Conservation (phyloP, 495 filamentous ascomycete species). For the Lophiotrema nucula region DNA sequence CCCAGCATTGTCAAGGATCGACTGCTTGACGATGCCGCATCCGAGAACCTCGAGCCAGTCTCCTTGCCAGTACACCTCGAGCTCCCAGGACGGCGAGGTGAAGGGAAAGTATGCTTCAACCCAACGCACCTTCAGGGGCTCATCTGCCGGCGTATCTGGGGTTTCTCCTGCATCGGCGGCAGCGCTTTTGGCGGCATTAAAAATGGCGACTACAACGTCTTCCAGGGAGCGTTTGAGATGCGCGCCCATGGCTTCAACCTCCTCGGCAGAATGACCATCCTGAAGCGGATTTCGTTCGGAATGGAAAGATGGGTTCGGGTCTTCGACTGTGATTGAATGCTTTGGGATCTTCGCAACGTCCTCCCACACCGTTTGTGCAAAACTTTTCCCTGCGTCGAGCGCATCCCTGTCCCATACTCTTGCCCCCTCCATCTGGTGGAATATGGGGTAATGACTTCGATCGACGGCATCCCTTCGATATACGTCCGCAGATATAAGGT, state of each 20-base stretch:
- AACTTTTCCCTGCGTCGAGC: constrained; percentile 52
- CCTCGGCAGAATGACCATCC: constrained; percentile 65
- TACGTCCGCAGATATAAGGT: constrained; percentile 90
- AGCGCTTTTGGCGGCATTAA: constrained; percentile 69
- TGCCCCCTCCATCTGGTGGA: constrained; percentile 98
- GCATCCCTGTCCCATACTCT: constrained; percentile 77
- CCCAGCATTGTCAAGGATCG: constrained; percentile 71
- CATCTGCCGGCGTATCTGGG: constrained; percentile 43
- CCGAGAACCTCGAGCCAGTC: constrained; percentile 95
- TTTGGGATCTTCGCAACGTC: constrained; percentile 71
- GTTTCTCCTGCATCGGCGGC: constrained; percentile 58
- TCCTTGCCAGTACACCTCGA: constrained; percentile 92
- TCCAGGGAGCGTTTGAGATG: constrained; percentile 92
- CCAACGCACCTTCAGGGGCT: constrained; percentile 85
- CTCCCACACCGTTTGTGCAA: constrained; percentile 47
- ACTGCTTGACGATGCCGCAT: constrained; percentile 85
- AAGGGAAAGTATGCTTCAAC: constrained; percentile 97
- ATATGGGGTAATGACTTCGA: constrained; percentile 90
- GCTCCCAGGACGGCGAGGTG: constrained; percentile 89
- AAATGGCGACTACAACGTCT: constrained; percentile 83
- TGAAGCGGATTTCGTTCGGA: constrained; percentile 83
- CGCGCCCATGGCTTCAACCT: constrained; percentile 76
- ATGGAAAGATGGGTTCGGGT: constrained; percentile 78
- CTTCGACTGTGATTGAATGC: constrained; percentile 74
- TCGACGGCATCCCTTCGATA: constrained; percentile 95